Evolutionary conservation across 805 yeast species (phyloP).

Genomic region (Candida cerambycidarum): DNA sequence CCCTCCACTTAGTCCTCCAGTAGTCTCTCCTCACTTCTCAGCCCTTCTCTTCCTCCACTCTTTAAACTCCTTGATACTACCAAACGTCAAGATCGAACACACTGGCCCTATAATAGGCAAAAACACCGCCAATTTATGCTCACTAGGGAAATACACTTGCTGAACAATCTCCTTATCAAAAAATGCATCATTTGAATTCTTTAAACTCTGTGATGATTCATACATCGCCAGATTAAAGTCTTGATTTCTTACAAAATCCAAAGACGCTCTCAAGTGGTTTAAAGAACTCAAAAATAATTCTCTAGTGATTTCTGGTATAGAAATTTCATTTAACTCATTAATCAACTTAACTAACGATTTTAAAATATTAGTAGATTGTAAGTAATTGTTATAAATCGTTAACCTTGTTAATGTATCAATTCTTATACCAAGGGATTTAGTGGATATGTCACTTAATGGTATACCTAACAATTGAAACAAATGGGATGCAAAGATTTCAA

Average conservation of each 20-base stretch:
- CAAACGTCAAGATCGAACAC: constrained; percentile 58
- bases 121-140: constrained; percentile 92
- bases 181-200: constrained; percentile 71
- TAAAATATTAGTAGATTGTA: constrained; percentile 65
- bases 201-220: constrained; percentile 55
- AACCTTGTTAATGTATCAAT: constrained; percentile 66
- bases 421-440: constrained; percentile 60
- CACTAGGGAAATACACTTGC: constrained; percentile 92
- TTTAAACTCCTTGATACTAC: constrained; percentile 39
- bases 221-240: constrained; percentile 30
- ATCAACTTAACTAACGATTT: constrained; percentile 71
- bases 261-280: constrained; percentile 35
- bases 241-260: constrained; percentile 27
- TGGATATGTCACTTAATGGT: constrained; percentile 37
- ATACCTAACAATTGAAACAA: constrained; percentile 72
- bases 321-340: constrained; percentile 68
- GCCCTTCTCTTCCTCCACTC: too few species aligned
- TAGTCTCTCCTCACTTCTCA: too few species aligned
- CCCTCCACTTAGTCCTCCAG: too few species aligned
- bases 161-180: constrained; percentile 95
- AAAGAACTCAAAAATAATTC: constrained; percentile 56
- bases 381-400: constrained; percentile 57
- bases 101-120: constrained; percentile 89
- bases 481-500: constrained; percentile 75
- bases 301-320: constrained; percentile 75